These are phyloP conservation scores for Mycena leptocephala DNA, from an alignment of 768 basidiomycete species.

Conservation along the genomic window DNA sequence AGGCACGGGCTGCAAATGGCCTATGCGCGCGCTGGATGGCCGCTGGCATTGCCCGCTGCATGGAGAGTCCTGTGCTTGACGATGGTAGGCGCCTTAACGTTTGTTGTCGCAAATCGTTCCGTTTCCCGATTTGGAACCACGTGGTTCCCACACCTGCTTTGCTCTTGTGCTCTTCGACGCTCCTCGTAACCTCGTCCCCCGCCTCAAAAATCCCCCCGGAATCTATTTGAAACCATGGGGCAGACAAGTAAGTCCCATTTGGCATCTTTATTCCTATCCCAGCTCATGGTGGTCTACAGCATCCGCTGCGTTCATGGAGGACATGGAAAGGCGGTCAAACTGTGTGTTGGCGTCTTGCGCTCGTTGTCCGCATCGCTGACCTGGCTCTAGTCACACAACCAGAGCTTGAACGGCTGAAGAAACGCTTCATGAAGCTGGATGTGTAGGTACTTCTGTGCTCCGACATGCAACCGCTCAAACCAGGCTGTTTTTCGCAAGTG, in stretches of 20 bases:
- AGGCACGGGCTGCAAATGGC: neutral
- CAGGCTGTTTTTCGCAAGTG: constrained; percentile 61
- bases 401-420: constrained; percentile 96
- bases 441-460: constrained; percentile 64
- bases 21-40: neutral
- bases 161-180: constrained; percentile 22
- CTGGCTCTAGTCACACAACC: constrained; percentile 85
- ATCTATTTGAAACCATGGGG: constrained; percentile 69
- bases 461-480: neutral
- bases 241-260: constrained; percentile 80
- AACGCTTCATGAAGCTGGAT: constrained; percentile 99
- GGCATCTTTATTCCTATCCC: neutral
- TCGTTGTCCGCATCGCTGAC: neutral
- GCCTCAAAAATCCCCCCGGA: neutral
- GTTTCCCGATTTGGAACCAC: constrained; percentile 3
- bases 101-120: neutral
- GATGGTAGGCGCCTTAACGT: constrained; percentile 15
- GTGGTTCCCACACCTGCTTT: constrained; percentile 8
- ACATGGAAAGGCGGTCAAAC: constrained; percentile 97
- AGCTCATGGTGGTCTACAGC: constrained; percentile 57
- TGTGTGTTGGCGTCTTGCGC: constrained; percentile 72
- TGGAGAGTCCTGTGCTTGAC: neutral
- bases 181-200: neutral
- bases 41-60: constrained; percentile 23
- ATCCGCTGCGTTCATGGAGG: constrained; percentile 94